Percentiles rank a stretch among this genome's conserved stretches.
phyloP scores from a whole-genome alignment of 768 basidiomycete species.

The Leccinum rimulosum region DNA sequence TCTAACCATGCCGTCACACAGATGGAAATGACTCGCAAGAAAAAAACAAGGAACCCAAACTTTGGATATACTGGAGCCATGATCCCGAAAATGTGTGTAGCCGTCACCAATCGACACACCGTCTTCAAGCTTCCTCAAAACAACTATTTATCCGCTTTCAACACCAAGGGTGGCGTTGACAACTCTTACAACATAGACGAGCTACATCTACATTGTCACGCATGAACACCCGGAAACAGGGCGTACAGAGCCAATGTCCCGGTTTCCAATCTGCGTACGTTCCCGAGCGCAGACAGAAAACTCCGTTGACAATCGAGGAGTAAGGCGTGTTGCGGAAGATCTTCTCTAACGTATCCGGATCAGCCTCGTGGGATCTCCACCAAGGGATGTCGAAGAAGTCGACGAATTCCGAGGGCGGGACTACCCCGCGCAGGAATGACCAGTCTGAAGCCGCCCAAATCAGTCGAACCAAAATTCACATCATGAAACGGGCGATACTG shows the following conservation, averaged over 20 bases:
- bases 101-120: background rate
- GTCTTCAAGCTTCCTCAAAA: background rate
- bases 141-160: background rate
- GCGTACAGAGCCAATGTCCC: constrained; percentile 11
- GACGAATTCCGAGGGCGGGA: constrained; percentile 14
- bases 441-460: constrained; percentile 8
- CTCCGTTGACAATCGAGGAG: background rate
- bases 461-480: background rate
- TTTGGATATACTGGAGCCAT: background rate
- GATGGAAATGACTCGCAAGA: background rate
- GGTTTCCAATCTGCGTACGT: constrained; percentile 8
- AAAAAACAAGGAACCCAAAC: background rate
- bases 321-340: constrained; percentile 9
- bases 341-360: constrained; percentile 1
- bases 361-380: constrained; percentile 10
- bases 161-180: background rate
- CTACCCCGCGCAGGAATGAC: constrained; percentile 13
- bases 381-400: constrained; percentile 13
- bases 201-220: constrained; percentile 7
- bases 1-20: background rate
- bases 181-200: background rate
- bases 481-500: background rate
- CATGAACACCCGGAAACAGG: constrained; percentile 12
- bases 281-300: constrained; percentile 5
- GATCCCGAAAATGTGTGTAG: background rate